Evolutionary conservation across 139 green algal genomes (phyloP).

Genomic region (Closterium sp.): DNA sequence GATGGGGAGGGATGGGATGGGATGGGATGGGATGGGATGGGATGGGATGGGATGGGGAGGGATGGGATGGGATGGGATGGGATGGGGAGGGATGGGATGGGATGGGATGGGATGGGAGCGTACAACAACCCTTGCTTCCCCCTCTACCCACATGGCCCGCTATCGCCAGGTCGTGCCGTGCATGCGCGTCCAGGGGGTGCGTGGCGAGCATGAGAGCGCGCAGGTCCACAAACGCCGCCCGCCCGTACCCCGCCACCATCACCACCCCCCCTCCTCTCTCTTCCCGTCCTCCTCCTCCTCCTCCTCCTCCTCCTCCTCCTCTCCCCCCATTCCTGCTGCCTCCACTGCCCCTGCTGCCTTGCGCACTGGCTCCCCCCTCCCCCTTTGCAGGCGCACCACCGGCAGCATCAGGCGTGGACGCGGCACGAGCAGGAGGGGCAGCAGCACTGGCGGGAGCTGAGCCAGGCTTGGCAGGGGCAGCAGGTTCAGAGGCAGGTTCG

Average conservation of each 20-base stretch:
- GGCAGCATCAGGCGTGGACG: background rate
- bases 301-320: background rate
- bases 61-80: too few relatives aligned
- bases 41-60: too few relatives aligned
- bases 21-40: too few relatives aligned
- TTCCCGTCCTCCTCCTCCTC: background rate
- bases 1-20: too few relatives aligned
- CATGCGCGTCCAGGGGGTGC: background rate
- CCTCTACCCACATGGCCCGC: conserved; percentile 18
- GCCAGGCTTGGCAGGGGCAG: background rate
- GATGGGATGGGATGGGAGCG: background rate
- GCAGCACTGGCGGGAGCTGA: background rate
- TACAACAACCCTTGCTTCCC: too few relatives aligned
- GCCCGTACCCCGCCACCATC: background rate
- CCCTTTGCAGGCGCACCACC: too few relatives aligned
- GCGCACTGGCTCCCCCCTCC: too few relatives aligned
- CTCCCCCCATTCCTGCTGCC: background rate
- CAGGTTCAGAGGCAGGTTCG: background rate
- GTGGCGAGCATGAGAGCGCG: conserved; percentile 12
- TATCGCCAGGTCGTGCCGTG: conserved; percentile 6
- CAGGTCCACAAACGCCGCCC: conserved; percentile 26
- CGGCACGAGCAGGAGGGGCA: background rate
- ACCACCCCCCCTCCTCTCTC: background rate
- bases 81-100: too few relatives aligned
- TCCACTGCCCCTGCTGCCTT: background rate